Base-by-base conservation (phyloP, 2,329 filamentous ascomycete genomes). In the Fusarium pilosicola region DNA sequence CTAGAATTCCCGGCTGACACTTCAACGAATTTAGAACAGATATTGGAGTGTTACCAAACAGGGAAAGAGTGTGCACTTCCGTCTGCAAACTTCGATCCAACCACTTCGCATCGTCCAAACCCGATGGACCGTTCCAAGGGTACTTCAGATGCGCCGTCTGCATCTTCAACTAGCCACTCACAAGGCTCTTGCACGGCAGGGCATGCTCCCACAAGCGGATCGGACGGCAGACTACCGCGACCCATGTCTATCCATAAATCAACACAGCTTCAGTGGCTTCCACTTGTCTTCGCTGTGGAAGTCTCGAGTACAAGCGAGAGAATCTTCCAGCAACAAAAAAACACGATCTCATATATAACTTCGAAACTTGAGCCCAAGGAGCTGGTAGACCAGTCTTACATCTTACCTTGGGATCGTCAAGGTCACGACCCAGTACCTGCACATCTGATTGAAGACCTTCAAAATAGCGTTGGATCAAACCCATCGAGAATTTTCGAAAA, bases 281-380 rank as follows among this genome's bases (percentile, higher is more conserved):
- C 56, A 11, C 34, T 48, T 18, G 34, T 39, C 17, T 48, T 59
- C 28, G 56, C 42, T 7, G 7, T 48, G 14, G 56, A 59, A 17
- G 42, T 48, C 13, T 59, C 56, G 1, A 59, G 56, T 22, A 59
- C 56, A n/a, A 59, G 24, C 6, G 42, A 41, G 28, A 59, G 24
- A 26, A 15, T 59, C 8, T 46, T 59, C 1, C 3, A 59, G 18
- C 32, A 39, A 20, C 42, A 59, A 39, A 59, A 59, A 6, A 30
- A 38, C 7, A 20, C 32, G 1, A 13, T 59, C 12, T 48, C 56
- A 15, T 20, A 38, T 18, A 15, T 59, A 9, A 9, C 30, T 7
- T 32, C 42, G 7, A 30, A 32, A 4, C 24, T 59, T 5, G 20
- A 59, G 24, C 30, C 56, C 10, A 24, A 24, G 8, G 24, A 17